Evolutionary conservation across 176 grass and related monocot species (phyloP).

Genomic region (Sorghum bicolor): Sorghum_bicolor_NCBIv3 NC_012870.2:69065001-69065500

Average conservation of each 20-base stretch:
- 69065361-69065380: constrained; percentile 95
- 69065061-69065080: constrained; percentile 70
- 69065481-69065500: neutral
- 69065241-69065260: constrained; percentile 62
- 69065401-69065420: neutral
- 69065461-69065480: neutral
- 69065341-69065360: constrained; percentile 82
- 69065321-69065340: constrained; percentile 77
- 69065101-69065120: constrained; percentile 69
- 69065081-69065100: constrained; percentile 82
- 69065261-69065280: constrained; percentile 37
- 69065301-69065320: constrained; percentile 72
- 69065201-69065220: constrained; percentile 65
- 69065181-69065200: constrained; percentile 91
- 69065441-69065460: neutral
- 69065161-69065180: constrained; percentile 52
- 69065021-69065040: constrained; percentile 24
- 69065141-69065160: constrained; percentile 82
- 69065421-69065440: neutral
- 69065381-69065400: constrained; percentile 25
- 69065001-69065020: neutral
- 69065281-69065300: constrained; percentile 42
- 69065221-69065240: constrained; percentile 75
- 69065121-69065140: constrained; percentile 90
- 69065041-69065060: constrained; percentile 78